These are phyloP conservation scores for Alternaria tenuissima DNA, from an alignment of 2,329 filamentous ascomycete genomes.

Conservation along the genomic window DNA sequence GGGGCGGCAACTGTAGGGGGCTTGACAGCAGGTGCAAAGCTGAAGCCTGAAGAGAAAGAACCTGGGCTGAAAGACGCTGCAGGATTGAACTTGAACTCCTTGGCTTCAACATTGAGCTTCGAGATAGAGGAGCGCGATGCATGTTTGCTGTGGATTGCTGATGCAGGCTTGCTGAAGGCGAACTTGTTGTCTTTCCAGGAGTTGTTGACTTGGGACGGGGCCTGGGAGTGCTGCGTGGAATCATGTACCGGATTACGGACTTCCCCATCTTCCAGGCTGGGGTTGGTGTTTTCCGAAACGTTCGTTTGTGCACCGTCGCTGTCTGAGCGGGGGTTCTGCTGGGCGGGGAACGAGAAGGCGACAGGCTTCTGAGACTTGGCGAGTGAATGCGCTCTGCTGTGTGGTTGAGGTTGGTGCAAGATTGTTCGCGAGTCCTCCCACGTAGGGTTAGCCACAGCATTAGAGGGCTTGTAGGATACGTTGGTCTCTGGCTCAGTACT, in stretches of 20 bases:
- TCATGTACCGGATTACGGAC: conserved; percentile 28
- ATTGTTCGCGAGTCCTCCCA: conserved; percentile 53
- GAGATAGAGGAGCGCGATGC: conserved; percentile 74
- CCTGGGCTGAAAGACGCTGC: conserved; percentile 59
- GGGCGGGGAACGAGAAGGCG: conserved; percentile 41
- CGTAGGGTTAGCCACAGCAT: conserved; percentile 35
- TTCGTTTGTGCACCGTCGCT: conserved; percentile 54
- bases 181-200: conserved; percentile 49
- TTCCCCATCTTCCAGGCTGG: conserved; percentile 48
- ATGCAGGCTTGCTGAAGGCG: conserved; percentile 42
- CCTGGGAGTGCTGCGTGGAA: conserved; percentile 47
- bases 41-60: conserved; percentile 52
- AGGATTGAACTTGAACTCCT: conserved; percentile 82
- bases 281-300: conserved; percentile 50
- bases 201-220: conserved; percentile 48
- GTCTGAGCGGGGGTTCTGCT: conserved; percentile 45
- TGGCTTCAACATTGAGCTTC: conserved; percentile 86
- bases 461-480: conserved; percentile 37
- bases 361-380: conserved; percentile 65
- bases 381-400: conserved; percentile 75
- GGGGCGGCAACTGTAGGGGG: conserved; percentile 54
- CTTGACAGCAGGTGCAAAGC: conserved; percentile 52
- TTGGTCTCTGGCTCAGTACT: conserved; percentile 62
- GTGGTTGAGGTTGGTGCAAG: conserved; percentile 76
- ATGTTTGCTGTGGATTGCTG: conserved; percentile 61